Base-by-base conservation (phyloP, 1,284 basidiomycete genomes). In the Sporisorium sorghi region DNA sequence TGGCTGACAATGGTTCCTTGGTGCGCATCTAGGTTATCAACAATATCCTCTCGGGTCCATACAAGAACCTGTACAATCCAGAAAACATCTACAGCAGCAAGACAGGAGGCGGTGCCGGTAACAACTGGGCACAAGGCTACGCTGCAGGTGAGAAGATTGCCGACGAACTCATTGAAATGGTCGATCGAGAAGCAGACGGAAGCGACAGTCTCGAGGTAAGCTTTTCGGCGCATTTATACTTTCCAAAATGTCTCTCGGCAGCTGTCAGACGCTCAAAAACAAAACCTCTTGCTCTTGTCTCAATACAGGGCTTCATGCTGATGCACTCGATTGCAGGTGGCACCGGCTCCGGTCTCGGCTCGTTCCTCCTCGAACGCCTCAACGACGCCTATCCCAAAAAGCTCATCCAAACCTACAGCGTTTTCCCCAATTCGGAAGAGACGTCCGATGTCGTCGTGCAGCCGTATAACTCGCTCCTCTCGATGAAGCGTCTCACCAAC, bases 321-420 rank as follows among this genome's bases (percentile, higher is more conserved):
- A 92, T 98, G 87, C 97, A 99, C 85, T 98, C 96, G 30, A 99
- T 99, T 85, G 97, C 97, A 40, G 96, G 97, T 35, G 96, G 97
- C 8, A 99, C 97, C 5, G 97, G 97, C 24, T 99, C 97, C 0
- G 97, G 97, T 2, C 90, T 99, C 10, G 97, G 97, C 35, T 99
- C 97, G 17, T 99, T 94, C 87, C 87, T 99, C 24, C 90, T 99
- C 50, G 97, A 99, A 86, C 89, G 95, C 32, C 87, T 99, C 40
- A 97, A 97, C 85, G 97, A 99, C 87, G 93, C 92, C 77, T 99
- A 97, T 83, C 97, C 97, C 0, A 99, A 99, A 87, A 99, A 99
- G 86, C 89, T 99, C 65, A 95, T 98, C 56, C 97, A 99, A 85
- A 99, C 97, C 6, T 99, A 99, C 86, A 97, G 94, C 32, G 97